Conservation (phyloP, 495 filamentous ascomycete species). For the Lineolata rhizophorae region DNA sequence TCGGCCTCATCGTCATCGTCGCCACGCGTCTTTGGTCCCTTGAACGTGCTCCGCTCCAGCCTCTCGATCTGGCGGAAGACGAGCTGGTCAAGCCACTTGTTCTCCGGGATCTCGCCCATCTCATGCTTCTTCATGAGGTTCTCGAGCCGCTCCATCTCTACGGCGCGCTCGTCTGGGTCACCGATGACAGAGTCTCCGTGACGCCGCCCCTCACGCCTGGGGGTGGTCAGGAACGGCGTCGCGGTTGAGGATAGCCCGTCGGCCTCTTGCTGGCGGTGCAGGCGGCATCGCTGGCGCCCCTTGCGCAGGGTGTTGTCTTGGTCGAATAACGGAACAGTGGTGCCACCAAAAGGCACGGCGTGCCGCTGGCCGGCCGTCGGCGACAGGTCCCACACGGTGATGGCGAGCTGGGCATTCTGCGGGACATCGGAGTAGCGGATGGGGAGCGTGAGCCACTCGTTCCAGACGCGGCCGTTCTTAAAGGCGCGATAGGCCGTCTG, state of each 20-base stretch:
- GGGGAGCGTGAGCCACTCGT: constrained; percentile 85
- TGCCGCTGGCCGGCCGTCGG: constrained; percentile 50
- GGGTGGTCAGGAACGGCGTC: constrained; percentile 43
- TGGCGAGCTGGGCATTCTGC: constrained; percentile 59
- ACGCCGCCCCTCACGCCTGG: constrained; percentile 26
- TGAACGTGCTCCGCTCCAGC: constrained; percentile 7
- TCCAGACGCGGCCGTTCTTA: constrained; percentile 62
- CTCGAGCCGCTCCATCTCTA: constrained; percentile 66
- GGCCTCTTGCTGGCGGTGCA: constrained; percentile 62
- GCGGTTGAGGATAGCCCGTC: constrained; percentile 66
- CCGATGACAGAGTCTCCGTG: constrained; percentile 18
- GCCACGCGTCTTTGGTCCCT: constrained; percentile 12
- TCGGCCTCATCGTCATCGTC: constrained; percentile 23
- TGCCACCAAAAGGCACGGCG: constrained; percentile 81
- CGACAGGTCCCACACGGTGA: constrained; percentile 89
- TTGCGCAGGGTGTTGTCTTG: constrained; percentile 74
- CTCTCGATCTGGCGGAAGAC: constrained; percentile 76
- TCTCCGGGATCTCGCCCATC: constrained; percentile 78
- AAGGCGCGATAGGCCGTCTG: constrained; percentile 87
- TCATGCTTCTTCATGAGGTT: constrained; percentile 91
- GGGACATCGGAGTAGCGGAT: constrained; percentile 63
- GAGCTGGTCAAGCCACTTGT: constrained; percentile 88
- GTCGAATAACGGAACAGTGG: constrained; percentile 77
- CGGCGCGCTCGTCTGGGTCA: constrained; percentile 24
- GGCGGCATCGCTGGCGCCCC: constrained; percentile 73